Evolutionary conservation across 2,329 filamentous ascomycete species (phyloP).

Genomic region (Penicillium sp.): DNA sequence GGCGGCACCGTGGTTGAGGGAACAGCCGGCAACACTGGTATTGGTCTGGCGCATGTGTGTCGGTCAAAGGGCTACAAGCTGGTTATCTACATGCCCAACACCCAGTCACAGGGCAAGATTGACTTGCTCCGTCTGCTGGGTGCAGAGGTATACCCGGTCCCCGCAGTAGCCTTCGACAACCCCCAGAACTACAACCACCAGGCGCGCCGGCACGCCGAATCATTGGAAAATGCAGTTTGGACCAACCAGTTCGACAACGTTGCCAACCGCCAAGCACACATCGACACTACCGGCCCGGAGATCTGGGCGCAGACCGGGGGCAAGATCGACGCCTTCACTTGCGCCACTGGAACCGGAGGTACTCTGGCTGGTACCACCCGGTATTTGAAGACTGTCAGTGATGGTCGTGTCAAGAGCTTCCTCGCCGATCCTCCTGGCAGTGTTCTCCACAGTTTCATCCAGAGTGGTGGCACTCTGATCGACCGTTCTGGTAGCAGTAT

Average conservation of each 20-base stretch:
- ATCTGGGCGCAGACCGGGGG: slow-evolving; percentile 92
- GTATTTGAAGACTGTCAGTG: slow-evolving; percentile 79
- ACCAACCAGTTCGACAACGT: slow-evolving; percentile 99
- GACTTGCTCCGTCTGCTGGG: slow-evolving; percentile 87
- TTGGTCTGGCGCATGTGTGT: slow-evolving; percentile 95
- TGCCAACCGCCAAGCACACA: slow-evolving; percentile 88
- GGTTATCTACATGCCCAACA: slow-evolving; percentile 99
- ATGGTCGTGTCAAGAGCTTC: slow-evolving; percentile 78
- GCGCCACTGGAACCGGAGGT: slow-evolving; percentile 87
- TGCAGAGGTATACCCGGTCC: slow-evolving; percentile 93
- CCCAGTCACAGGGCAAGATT: slow-evolving; percentile 96
- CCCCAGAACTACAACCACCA: slow-evolving; percentile 98
- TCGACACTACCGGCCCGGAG: slow-evolving; percentile 95
- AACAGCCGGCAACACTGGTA: slow-evolving; percentile 96
- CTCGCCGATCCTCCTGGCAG: slow-evolving; percentile 92
- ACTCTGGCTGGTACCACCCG: slow-evolving; percentile 86
- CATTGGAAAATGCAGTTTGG: slow-evolving; percentile 86
- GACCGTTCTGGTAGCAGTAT: slow-evolving; percentile 84
- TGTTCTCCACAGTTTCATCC: slow-evolving; percentile 89
- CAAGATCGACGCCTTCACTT: slow-evolving; percentile 89
- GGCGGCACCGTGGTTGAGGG: slow-evolving; percentile 96
- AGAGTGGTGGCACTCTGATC: slow-evolving; percentile 76
- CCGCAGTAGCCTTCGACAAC: slow-evolving; percentile 92
- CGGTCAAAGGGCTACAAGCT: slow-evolving; percentile 87
- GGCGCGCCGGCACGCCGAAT: slow-evolving; percentile 83